Conservation (phyloP, 73 alveolate genomes). For the Paramecium bursaria region DNA sequence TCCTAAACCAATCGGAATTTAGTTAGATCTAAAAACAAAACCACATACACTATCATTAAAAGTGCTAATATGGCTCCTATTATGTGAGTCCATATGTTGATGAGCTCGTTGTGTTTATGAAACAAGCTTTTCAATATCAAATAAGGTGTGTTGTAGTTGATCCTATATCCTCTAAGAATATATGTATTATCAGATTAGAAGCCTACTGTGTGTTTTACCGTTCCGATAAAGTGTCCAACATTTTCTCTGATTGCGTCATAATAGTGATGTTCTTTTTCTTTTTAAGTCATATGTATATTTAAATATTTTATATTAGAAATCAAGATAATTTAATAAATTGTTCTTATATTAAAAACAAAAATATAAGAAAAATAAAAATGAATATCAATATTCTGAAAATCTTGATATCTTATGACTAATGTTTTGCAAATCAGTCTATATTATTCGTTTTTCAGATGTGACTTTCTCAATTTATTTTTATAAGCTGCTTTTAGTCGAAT, state of each 20-base stretch:
- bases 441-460: constrained; percentile 1
- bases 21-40: background rate
- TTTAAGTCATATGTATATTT: too few species aligned
- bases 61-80: constrained; percentile 76
- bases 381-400: constrained; percentile 12
- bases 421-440: constrained; percentile 13
- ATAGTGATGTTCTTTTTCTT: too few species aligned
- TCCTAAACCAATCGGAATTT: constrained; percentile 9
- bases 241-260: constrained; percentile 2
- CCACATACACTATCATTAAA: constrained; percentile 40
- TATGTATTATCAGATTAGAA: constrained; percentile 82
- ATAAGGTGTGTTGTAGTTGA: constrained; percentile 79
- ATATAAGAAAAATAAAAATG: background rate
- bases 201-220: constrained; percentile 75
- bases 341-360: background rate
- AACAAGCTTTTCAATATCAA: constrained; percentile 78
- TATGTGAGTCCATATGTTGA: constrained; percentile 93
- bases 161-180: constrained; percentile 87
- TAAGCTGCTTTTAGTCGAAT: constrained; percentile 8
- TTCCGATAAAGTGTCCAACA: constrained; percentile 75
- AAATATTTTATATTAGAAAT: too few species aligned
- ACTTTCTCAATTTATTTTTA: constrained; percentile 15
- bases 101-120: constrained; percentile 88
- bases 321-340: too few species aligned
- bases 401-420: constrained; percentile 22